These are phyloP conservation scores for Exophiala sideris DNA, from an alignment of 2,329 filamentous ascomycete species.

Conservation along the genomic window DNA sequence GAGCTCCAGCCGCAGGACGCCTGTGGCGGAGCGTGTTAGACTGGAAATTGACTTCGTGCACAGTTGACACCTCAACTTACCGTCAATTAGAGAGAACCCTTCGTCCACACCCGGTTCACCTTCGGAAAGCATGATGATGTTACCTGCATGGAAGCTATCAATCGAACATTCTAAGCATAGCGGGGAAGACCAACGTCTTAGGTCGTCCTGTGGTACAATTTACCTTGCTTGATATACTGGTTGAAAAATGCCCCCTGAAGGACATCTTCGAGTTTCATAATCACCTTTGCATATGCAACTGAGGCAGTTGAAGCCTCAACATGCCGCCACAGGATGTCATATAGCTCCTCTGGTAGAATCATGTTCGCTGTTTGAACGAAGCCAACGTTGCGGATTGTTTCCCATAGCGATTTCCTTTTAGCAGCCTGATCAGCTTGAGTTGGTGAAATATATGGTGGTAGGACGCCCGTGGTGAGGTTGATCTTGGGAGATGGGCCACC, in stretches of 20 bases:
- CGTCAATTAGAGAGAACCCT: constrained; percentile 67
- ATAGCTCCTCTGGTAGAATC: constrained; percentile 59
- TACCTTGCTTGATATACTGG: constrained; percentile 78
- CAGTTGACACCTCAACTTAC: constrained; percentile 40
- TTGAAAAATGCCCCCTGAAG: constrained; percentile 74
- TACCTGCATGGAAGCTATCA: constrained; percentile 51
- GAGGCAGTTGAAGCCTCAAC: constrained; percentile 44
- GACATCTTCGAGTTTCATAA: constrained; percentile 69
- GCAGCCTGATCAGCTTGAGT: constrained; percentile 69
- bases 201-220: background rate
- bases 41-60: background rate
- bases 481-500: constrained; percentile 15
- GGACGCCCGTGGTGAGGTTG: constrained; percentile 65
- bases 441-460: constrained; percentile 61
- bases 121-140: constrained; percentile 79
- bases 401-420: constrained; percentile 72
- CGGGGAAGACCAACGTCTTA: background rate
- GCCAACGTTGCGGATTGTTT: constrained; percentile 60
- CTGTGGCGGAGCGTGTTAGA: constrained; percentile 41
- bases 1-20: constrained; percentile 70
- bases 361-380: constrained; percentile 69
- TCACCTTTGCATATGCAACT: constrained; percentile 62
- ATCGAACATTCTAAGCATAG: background rate
- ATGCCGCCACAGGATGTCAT: constrained; percentile 47
- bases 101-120: constrained; percentile 68